Evolutionary conservation across 257 asterid species (phyloP).

Genomic region (Thymus mandschuricus): DNA sequence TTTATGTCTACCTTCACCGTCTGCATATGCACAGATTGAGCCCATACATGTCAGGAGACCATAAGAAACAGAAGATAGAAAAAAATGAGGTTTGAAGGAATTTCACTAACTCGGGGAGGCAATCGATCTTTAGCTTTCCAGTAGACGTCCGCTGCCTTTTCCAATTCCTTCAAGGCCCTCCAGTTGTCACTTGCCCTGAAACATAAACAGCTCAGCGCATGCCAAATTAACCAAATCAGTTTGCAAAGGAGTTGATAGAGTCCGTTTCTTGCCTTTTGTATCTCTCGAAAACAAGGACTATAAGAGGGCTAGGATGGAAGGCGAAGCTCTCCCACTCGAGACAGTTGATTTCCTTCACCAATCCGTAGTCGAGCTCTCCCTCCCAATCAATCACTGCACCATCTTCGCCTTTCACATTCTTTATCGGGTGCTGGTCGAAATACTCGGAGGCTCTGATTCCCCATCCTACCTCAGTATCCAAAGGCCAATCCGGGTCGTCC

Average conservation of each 20-base stretch:
- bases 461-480: conserved; percentile 97
- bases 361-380: conserved; percentile 80
- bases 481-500: conserved; percentile 94
- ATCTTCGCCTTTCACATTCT: conserved; percentile 73
- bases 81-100: conserved; percentile 1
- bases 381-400: conserved; percentile 90
- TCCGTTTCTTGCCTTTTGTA: conserved; percentile 62
- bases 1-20: conserved; percentile 88
- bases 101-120: conserved; percentile 92
- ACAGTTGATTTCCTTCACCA: conserved; percentile 88
- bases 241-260: not conserved
- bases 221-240: not conserved
- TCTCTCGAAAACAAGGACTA: conserved; percentile 86
- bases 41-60: not conserved
- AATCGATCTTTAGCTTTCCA: conserved; percentile 88
- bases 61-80: conserved; percentile 3
- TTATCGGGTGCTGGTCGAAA: conserved; percentile 80
- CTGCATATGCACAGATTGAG: conserved; percentile 42
- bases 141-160: conserved; percentile 84
- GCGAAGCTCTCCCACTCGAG: conserved; percentile 99
- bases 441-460: conserved; percentile 94
- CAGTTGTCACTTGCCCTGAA: conserved; percentile 93
- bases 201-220: not conserved
- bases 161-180: conserved; percentile 89
- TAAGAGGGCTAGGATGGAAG: conserved; percentile 92